phyloP scores from a whole-genome alignment of 78 protist genomes.

The Guillardia theta region DNA sequence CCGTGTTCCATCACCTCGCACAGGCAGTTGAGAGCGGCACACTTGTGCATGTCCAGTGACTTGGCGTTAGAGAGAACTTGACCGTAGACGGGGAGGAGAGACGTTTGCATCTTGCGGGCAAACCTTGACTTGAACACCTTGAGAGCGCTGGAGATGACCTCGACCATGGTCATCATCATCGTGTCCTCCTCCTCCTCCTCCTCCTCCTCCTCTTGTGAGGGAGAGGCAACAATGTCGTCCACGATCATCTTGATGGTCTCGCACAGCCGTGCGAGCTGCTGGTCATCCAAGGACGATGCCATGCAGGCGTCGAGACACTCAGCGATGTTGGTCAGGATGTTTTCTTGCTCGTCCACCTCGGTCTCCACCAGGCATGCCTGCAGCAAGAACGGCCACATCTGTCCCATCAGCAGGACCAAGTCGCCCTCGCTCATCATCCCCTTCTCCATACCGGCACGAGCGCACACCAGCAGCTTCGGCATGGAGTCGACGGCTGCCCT shows the following conservation, averaged over 20 bases:
- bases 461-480: neutral
- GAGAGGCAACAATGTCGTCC: neutral
- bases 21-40: neutral
- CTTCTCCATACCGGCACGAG: neutral
- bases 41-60: neutral
- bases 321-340: neutral
- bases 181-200: neutral
- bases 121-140: neutral
- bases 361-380: conserved; percentile 12
- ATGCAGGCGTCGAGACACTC: neutral
- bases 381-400: neutral
- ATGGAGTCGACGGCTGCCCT: neutral
- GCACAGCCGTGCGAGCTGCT: neutral
- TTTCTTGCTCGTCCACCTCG: neutral
- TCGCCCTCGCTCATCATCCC: neutral
- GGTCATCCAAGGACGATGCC: neutral
- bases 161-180: neutral
- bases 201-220: neutral
- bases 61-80: neutral
- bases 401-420: neutral
- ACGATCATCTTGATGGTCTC: neutral
- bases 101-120: neutral
- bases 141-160: neutral
- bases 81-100: neutral
- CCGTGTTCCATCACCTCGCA: neutral